A percentile compares a stretch with the other conserved stretches of the same genome.
Evolutionary conservation across 2,329 filamentous ascomycete genomes (phyloP).

Genomic region (Aphanocladium album): DNA sequence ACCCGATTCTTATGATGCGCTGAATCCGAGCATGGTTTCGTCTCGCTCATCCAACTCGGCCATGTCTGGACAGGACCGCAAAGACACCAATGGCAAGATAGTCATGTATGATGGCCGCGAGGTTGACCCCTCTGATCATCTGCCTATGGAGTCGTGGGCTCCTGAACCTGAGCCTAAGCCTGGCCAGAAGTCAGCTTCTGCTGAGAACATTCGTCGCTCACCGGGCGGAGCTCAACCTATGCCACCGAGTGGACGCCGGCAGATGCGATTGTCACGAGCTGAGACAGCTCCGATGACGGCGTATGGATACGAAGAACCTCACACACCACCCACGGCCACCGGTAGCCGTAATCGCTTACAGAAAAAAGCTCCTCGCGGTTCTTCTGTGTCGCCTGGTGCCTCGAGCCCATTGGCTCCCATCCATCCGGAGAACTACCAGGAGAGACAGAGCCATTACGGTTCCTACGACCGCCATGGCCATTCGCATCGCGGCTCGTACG

Average conservation of each 20-base stretch:
- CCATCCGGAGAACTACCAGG: conserved; percentile 46
- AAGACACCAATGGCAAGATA: conserved; percentile 61
- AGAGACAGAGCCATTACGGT: conserved; percentile 34
- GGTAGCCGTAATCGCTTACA: conserved; percentile 56
- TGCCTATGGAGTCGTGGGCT: conserved; percentile 72
- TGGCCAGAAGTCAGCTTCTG: conserved; percentile 21
- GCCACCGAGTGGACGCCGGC: conserved; percentile 45
- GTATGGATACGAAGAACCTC: conserved; percentile 29
- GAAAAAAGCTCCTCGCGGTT: conserved; percentile 52
- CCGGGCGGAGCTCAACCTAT: conserved; percentile 50
- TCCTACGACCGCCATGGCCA: conserved; percentile 24
- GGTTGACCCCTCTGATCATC: conserved; percentile 74
- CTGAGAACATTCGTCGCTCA: conserved; percentile 37
- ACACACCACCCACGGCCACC: conserved; percentile 27
- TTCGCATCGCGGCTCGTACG: conserved; percentile 46
- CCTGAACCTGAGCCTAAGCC: conserved; percentile 61
- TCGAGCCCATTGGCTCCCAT: conserved; percentile 50
- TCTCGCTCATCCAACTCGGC: conserved; percentile 28
- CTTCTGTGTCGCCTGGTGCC: conserved; percentile 33
- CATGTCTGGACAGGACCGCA: conserved; percentile 29
- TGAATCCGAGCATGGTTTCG: conserved; percentile 56
- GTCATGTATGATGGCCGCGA: conserved; percentile 71
- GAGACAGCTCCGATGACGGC: conserved; percentile 37
- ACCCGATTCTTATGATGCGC: conserved; percentile 68
- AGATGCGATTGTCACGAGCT: conserved; percentile 45